Conservation (phyloP, 148 eudicot species). For the Rhododendron ovatum region DNA sequence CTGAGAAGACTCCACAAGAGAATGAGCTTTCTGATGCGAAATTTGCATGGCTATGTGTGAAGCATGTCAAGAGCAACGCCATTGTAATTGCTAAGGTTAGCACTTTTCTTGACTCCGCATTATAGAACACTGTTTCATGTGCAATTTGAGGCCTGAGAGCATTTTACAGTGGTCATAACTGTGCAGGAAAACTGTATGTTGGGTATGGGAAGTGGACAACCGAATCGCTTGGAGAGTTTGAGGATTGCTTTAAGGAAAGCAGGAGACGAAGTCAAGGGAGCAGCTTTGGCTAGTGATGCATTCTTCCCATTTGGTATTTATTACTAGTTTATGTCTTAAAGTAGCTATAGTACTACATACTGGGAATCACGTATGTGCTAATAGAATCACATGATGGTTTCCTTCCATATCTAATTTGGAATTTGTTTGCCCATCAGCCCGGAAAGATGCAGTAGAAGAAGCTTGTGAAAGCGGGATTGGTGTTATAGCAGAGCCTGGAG, state of each 20-base stretch:
- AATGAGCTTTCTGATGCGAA: conserved; percentile 77
- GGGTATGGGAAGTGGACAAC: conserved; percentile 99
- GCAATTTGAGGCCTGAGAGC: background rate
- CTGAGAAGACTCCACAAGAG: conserved; percentile 57
- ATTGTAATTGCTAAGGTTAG: conserved; percentile 92
- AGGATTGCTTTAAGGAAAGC: conserved; percentile 93
- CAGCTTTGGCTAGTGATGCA: conserved; percentile 98
- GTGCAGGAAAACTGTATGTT: conserved; percentile 79
- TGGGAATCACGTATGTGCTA: background rate
- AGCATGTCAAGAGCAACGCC: conserved; percentile 99
- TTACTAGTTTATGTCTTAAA: background rate
- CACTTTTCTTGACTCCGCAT: background rate
- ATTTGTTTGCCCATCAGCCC: conserved; percentile 40
- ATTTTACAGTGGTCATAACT: conserved; percentile 8
- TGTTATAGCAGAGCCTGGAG: conserved; percentile 87
- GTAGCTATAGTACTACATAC: background rate
- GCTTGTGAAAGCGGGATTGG: conserved; percentile 81
- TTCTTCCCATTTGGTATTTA: conserved; percentile 92
- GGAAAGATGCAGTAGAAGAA: conserved; percentile 97
- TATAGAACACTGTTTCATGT: background rate
- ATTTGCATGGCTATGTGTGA: conserved; percentile 95
- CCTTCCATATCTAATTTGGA: background rate
- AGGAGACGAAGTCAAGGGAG: conserved; percentile 84
- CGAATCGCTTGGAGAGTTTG: conserved; percentile 89
- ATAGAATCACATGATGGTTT: background rate